Evolutionary conservation across 2,329 filamentous ascomycete species (phyloP).

Genomic region (Hymenoscyphus albidus): DNA sequence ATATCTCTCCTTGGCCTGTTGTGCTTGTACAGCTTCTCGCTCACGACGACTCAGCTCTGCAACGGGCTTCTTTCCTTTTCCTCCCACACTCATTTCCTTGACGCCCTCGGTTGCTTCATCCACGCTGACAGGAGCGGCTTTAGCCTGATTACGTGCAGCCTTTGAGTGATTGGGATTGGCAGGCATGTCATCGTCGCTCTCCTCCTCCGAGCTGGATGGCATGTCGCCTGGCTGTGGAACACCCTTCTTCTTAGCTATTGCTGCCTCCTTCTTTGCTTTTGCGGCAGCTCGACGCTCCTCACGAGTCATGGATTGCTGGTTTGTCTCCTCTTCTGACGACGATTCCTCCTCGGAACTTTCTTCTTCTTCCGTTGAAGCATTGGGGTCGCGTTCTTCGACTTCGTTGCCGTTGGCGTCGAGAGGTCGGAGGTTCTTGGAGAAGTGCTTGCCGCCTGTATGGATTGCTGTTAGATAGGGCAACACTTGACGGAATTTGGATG

Average conservation of each 20-base stretch:
- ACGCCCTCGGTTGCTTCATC: slow-evolving; percentile 52
- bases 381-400: slow-evolving; percentile 71
- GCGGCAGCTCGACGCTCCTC: slow-evolving; percentile 84
- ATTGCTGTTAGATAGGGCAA: not conserved
- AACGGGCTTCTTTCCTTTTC: slow-evolving; percentile 40
- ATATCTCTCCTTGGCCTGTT: slow-evolving; percentile 84
- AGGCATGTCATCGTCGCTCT: slow-evolving; percentile 61
- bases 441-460: slow-evolving; percentile 80
- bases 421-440: slow-evolving; percentile 85
- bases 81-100: slow-evolving; percentile 48
- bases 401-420: slow-evolving; percentile 86
- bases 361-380: slow-evolving; percentile 46
- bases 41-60: slow-evolving; percentile 62
- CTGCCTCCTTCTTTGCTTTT: slow-evolving; percentile 88
- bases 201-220: slow-evolving; percentile 65
- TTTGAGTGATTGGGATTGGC: slow-evolving; percentile 91
- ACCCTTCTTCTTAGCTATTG: slow-evolving; percentile 71
- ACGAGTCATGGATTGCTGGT: slow-evolving; percentile 62
- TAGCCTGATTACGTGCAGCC: slow-evolving; percentile 59
- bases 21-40: slow-evolving; percentile 77
- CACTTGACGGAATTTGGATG: not conserved
- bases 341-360: slow-evolving; percentile 49
- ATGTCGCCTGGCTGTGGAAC: slow-evolving; percentile 80
- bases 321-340: slow-evolving; percentile 43
- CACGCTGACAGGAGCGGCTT: slow-evolving; percentile 39